These are phyloP conservation scores for Ustilago xerochloae DNA, from an alignment of 1,284 basidiomycete genomes.

Conservation along the genomic window DNA sequence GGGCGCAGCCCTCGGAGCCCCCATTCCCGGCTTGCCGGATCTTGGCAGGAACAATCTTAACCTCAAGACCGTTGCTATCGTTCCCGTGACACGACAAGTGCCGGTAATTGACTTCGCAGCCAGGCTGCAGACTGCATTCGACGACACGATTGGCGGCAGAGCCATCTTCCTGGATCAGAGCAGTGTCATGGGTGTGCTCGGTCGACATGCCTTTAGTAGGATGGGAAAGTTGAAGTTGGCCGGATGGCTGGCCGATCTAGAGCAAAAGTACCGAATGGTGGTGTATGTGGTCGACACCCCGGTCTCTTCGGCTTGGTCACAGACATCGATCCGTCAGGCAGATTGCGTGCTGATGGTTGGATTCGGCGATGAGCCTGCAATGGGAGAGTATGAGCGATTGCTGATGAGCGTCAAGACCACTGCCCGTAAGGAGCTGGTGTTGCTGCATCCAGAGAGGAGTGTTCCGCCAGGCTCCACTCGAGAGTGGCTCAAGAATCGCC, in stretches of 20 bases:
- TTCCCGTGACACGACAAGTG: constrained; percentile 72
- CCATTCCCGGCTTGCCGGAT: constrained; percentile 60
- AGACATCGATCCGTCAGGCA: constrained; percentile 74
- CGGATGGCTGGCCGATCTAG: constrained; percentile 66
- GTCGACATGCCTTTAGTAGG: constrained; percentile 65
- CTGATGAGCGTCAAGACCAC: constrained; percentile 91
- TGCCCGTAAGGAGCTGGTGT: constrained; percentile 92
- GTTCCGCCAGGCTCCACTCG: constrained; percentile 91
- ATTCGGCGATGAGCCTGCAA: constrained; percentile 79
- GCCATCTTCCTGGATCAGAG: constrained; percentile 64
- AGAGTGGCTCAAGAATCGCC: constrained; percentile 94
- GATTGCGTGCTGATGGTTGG: constrained; percentile 96
- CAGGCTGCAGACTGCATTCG: constrained; percentile 61
- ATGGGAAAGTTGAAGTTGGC: constrained; percentile 68
- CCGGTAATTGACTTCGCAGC: constrained; percentile 66
- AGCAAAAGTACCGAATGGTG: constrained; percentile 65
- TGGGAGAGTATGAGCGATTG: constrained; percentile 92
- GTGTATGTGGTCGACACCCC: constrained; percentile 67
- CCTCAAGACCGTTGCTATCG: constrained; percentile 88
- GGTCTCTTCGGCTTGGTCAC: constrained; percentile 65
- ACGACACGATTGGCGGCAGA: constrained; percentile 60
- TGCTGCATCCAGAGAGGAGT: constrained; percentile 90
- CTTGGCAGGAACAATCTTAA: constrained; percentile 85
- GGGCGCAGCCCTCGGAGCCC: constrained; percentile 42
- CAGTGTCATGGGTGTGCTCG: constrained; percentile 65